These are phyloP conservation scores for Boletus semigastroideus DNA, from an alignment of 1,284 basidiomycete genomes.

Conservation along the genomic window DNA sequence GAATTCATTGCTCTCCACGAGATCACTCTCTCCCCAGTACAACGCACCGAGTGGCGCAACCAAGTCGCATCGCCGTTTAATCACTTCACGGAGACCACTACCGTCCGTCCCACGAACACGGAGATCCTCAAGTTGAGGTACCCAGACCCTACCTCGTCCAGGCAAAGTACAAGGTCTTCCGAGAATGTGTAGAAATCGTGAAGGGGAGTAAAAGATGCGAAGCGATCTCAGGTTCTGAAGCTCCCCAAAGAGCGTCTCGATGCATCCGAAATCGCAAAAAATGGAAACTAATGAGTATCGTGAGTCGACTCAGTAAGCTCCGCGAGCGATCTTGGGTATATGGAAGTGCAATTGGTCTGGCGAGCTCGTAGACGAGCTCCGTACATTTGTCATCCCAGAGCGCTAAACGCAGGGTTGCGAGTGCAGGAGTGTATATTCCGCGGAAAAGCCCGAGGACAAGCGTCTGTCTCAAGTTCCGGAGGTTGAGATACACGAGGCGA, in stretches of 20 bases:
- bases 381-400: constrained; percentile 35
- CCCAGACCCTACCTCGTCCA: constrained; percentile 6
- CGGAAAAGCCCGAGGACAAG: constrained; percentile 48
- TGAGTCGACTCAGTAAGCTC: constrained; percentile 42
- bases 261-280: constrained; percentile 36
- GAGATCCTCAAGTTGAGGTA: constrained; percentile 40
- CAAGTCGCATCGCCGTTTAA: constrained; percentile 40
- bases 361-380: constrained; percentile 32
- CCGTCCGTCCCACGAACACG: constrained; percentile 32
- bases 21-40: too few relatives aligned
- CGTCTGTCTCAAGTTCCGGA: constrained; percentile 42
- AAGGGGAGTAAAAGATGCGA: too few relatives aligned
- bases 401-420: constrained; percentile 48
- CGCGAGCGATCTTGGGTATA: constrained; percentile 35
- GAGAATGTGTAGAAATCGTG: constrained; percentile 27
- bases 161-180: constrained; percentile 14
- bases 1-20: too few relatives aligned
- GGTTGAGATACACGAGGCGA: constrained; percentile 46
- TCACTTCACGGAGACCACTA: constrained; percentile 40
- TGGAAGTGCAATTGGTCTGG: constrained; percentile 18
- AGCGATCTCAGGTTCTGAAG: constrained; percentile 45
- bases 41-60: constrained; percentile 43
- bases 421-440: constrained; percentile 47
- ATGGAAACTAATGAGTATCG: constrained; percentile 47
- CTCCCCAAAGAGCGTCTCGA: constrained; percentile 42